Evolutionary conservation across 164 flowering plant species (phyloP).

Genomic region (Vitis rupestris): DNA sequence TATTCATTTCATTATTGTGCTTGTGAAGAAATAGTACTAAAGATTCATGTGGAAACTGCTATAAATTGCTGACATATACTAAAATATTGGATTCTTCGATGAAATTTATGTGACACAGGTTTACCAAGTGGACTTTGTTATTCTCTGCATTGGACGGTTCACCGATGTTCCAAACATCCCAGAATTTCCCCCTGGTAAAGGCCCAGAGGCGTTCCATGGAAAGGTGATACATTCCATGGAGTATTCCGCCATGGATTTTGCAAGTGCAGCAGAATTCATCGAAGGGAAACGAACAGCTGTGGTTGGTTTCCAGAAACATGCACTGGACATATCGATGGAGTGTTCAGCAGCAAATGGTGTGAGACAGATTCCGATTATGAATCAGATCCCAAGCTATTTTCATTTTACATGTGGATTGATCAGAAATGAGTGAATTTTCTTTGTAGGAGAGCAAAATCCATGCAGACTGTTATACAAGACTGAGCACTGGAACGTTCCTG

Average conservation of each 20-base stretch:
- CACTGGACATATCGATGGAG: constrained; percentile 32
- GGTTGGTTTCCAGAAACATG: constrained; percentile 35
- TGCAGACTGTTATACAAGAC: no score
- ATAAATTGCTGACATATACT: no score
- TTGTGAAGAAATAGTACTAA: no score
- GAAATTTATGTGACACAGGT: not conserved
- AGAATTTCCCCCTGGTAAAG: constrained; percentile 23
- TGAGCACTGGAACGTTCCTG: constrained; percentile 22
- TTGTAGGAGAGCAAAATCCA: constrained; percentile 19
- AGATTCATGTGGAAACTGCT: no score
- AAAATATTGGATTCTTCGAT: no score
- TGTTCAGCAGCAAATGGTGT: constrained; percentile 31
- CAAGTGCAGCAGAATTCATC: constrained; percentile 4
- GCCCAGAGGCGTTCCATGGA: constrained; percentile 35
- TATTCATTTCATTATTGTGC: no score
- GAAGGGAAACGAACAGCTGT: constrained; percentile 29
- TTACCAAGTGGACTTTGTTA: constrained; percentile 39
- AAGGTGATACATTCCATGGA: constrained; percentile 42
- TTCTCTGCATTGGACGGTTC: constrained; percentile 45
- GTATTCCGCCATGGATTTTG: constrained; percentile 3
- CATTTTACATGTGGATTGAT: no score
- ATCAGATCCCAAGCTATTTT: no score
- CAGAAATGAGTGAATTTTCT: no score
- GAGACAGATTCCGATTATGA: no score
- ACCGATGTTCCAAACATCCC: constrained; percentile 41